phyloP scores from a whole-genome alignment of 78 protist species.

The Cavenderia fasciculata region DNA sequence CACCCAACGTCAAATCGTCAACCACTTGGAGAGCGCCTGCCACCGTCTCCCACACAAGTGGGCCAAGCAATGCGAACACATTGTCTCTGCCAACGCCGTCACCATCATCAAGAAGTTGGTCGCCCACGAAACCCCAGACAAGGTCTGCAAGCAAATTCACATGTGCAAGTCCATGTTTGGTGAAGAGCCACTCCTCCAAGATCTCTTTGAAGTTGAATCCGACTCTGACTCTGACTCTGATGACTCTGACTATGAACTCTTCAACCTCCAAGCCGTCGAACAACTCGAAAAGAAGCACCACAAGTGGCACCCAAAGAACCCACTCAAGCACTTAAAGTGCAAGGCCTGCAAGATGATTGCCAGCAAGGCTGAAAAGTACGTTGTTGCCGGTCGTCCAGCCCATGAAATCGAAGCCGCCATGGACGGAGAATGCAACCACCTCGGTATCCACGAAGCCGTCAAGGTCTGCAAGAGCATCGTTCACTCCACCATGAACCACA shows the following conservation, averaged over 20 bases:
- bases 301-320: background rate
- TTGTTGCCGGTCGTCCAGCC: background rate
- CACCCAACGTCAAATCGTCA: background rate
- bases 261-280: background rate
- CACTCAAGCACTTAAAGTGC: constrained; percentile 1
- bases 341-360: background rate
- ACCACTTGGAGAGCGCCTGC: background rate
- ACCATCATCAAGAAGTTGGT: background rate
- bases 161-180: background rate
- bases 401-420: background rate
- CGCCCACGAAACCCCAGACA: background rate
- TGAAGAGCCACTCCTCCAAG: background rate
- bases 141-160: background rate
- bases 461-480: constrained; percentile 14
- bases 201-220: background rate
- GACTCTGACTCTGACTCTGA: background rate
- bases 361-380: constrained; percentile 1
- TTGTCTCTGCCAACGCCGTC: background rate
- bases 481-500: background rate
- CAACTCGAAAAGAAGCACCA: constrained; percentile 20
- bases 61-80: background rate
- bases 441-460: constrained; percentile 10
- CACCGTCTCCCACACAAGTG: background rate
- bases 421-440: background rate
- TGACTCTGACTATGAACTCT: background rate